Conservation (phyloP, 768 basidiomycete genomes). For the Naganishia randhawae region DNA sequence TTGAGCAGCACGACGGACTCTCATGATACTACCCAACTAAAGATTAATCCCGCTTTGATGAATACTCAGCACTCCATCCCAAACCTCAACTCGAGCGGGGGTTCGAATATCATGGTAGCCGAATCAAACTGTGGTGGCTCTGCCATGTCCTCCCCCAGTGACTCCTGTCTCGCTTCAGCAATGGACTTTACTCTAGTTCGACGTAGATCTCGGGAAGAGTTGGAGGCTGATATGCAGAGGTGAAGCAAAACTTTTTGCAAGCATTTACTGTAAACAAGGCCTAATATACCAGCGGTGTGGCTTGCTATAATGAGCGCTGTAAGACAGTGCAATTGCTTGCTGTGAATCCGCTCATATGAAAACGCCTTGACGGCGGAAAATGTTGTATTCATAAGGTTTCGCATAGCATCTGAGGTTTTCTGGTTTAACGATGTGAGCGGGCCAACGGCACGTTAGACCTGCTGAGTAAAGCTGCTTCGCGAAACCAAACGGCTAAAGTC, state of each 20-base stretch:
- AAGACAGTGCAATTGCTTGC: conserved; percentile 3
- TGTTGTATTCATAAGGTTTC: background rate
- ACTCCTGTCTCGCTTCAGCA: conserved; percentile 23
- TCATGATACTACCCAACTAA: background rate
- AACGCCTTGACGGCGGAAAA: conserved; percentile 19
- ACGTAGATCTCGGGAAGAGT: conserved; percentile 12
- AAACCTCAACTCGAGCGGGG: background rate
- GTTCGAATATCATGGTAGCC: background rate
- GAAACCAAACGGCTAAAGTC: no score
- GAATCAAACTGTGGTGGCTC: background rate
- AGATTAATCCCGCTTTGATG: background rate
- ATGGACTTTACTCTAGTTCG: conserved; percentile 26
- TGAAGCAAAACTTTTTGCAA: background rate
- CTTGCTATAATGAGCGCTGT: background rate
- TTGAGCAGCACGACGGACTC: no score
- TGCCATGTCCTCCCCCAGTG: background rate
- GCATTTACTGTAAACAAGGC: background rate
- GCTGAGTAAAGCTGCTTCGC: no score
- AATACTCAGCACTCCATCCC: background rate
- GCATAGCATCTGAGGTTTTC: background rate
- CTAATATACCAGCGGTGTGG: background rate
- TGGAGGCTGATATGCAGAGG: conserved; percentile 3
- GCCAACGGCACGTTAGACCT: no score
- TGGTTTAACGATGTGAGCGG: no score
- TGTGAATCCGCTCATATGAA: background rate